A percentile compares a stretch with the other conserved stretches of the same genome.
These are phyloP conservation scores for Chlorella sorokiniana DNA, from an alignment of 139 green algal species.

Conservation along the genomic window DNA sequence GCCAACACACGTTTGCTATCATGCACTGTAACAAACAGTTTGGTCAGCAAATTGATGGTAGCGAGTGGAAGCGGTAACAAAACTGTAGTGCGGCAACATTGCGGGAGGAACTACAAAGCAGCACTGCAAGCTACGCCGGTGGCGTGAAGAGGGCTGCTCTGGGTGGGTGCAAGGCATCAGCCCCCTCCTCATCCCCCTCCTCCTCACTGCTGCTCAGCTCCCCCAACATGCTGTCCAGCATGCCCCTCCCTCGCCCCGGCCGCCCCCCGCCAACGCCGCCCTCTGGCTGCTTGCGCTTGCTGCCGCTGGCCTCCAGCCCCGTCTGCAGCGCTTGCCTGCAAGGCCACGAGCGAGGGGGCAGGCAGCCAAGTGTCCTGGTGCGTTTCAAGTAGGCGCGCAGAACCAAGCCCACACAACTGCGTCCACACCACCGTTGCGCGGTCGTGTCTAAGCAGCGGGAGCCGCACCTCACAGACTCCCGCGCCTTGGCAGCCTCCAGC, in stretches of 20 bases:
- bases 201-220: conserved; percentile 30
- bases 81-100: too few relatives aligned
- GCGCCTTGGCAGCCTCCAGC: conserved; percentile 37
- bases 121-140: too few relatives aligned
- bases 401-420: background rate
- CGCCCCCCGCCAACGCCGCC: conserved; percentile 11
- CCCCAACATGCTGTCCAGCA: conserved; percentile 30
- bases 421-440: background rate
- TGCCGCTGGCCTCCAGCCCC: conserved; percentile 38
- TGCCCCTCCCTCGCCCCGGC: conserved; percentile 12
- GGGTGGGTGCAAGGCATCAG: too few relatives aligned
- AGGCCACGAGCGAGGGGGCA: background rate
- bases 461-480: conserved; percentile 49
- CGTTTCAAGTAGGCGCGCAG: too few relatives aligned
- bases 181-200: conserved; percentile 25
- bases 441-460: background rate
- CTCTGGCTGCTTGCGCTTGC: conserved; percentile 44
- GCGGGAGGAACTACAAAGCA: too few relatives aligned
- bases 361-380: background rate
- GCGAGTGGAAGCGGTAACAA: too few relatives aligned
- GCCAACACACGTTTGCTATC: too few relatives aligned
- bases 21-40: too few relatives aligned
- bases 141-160: too few relatives aligned
- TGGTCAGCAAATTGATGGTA: too few relatives aligned
- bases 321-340: conserved; percentile 47